phyloP scores from a whole-genome alignment of 2,329 filamentous ascomycete species.

The Sphaerulina vaccinii region DNA sequence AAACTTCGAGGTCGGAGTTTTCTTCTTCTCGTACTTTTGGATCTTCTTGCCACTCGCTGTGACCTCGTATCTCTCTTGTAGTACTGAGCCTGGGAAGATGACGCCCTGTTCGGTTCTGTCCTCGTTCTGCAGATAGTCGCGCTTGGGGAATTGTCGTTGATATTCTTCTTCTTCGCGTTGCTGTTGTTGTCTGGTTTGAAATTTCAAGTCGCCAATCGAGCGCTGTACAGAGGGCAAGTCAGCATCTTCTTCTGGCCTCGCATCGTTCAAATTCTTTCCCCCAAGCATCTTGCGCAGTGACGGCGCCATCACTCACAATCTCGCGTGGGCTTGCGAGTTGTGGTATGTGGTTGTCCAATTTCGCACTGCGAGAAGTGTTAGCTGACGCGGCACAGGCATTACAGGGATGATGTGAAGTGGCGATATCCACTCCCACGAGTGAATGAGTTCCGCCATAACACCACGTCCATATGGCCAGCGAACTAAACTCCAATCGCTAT shows the following conservation, averaged over 20 bases:
- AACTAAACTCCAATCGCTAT: too few species aligned
- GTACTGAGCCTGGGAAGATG: neutral
- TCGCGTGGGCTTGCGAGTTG: constrained; percentile 10
- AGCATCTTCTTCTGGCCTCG: neutral
- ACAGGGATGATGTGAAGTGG: neutral
- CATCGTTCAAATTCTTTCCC: neutral
- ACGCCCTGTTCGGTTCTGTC: neutral
- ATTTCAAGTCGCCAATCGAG: neutral
- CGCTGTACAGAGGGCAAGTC: neutral
- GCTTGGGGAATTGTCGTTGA: neutral
- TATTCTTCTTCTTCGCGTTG: neutral
- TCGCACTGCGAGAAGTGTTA: neutral
- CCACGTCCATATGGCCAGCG: neutral
- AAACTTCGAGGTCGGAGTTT: neutral
- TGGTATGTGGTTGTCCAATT: neutral
- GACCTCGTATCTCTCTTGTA: neutral
- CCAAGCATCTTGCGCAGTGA: neutral
- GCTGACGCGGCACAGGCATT: neutral
- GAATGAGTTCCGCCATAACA: neutral
- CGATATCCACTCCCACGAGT: neutral
- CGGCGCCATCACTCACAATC: neutral
- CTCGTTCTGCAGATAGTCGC: neutral
- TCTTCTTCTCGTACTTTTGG: neutral
- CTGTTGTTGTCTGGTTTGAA: neutral
- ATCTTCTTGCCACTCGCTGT: neutral